Conservation (phyloP, 148 eudicot genomes). For the Heliosperma pusillum region DNA sequence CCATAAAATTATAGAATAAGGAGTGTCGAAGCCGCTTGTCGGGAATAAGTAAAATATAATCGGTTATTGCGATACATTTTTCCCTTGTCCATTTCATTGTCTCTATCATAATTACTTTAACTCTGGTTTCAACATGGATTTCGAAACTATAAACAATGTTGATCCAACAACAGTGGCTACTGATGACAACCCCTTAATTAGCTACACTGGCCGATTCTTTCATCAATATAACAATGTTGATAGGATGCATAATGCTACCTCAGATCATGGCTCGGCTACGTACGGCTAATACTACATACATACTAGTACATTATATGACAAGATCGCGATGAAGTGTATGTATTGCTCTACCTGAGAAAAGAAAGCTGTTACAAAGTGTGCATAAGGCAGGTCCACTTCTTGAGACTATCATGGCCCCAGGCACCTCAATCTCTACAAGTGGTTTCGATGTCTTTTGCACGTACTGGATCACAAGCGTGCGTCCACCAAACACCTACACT, state of each 20-base stretch:
- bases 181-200: background rate
- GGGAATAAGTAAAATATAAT: slow-evolving; percentile 16
- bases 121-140: background rate
- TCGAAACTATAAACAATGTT: slow-evolving; percentile 14
- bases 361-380: slow-evolving; percentile 29
- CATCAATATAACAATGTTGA: background rate
- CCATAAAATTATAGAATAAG: background rate
- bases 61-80: slow-evolving; percentile 19
- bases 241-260: background rate
- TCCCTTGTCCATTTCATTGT: slow-evolving; percentile 23
- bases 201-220: background rate
- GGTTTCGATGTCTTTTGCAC: slow-evolving; percentile 31
- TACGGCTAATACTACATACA: too few relatives aligned
- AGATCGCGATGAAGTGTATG: slow-evolving; percentile 40
- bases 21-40: slow-evolving; percentile 15
- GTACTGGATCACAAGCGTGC: background rate
- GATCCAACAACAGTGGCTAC: slow-evolving; percentile 22
- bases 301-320: slow-evolving; percentile 22
- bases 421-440: slow-evolving; percentile 27
- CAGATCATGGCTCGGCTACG: slow-evolving; percentile 6
- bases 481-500: background rate
- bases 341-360: slow-evolving; percentile 25
- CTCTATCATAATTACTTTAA: slow-evolving; percentile 14
- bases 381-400: slow-evolving; percentile 56
- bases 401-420: slow-evolving; percentile 47